Base-by-base conservation (phyloP, 2,329 filamentous ascomycete genomes). In the Aureobasidium sp. region DNA sequence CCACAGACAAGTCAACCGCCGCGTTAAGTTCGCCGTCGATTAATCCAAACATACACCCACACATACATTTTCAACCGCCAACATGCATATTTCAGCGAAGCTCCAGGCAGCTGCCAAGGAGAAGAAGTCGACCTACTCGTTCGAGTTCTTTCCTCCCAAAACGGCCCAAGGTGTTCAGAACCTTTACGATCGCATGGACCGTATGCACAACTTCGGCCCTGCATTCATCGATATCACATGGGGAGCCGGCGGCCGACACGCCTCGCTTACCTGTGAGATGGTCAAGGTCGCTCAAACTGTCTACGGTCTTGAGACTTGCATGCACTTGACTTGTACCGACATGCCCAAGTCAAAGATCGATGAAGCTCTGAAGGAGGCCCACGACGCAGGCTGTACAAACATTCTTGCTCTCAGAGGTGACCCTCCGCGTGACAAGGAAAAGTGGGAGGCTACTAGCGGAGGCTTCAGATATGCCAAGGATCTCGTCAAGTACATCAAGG, bases 131-230 rank as follows among this genome's bases (percentile, higher is more conserved):
- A 94, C 92, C 73, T 97, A 97, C 82, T 99, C 94, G 64, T 99
- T 99, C 80, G 94, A 99, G 77, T 99, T 96, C 82, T 99, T 99
- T 78, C 94, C 94, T 57, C 94, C 94, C 43, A 99, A 99, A 81
- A 99, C 94, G 8, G 89, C 90, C 12, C 90, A 94, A 78, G 94
- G 94, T 82, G 93, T 99, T 13, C 94, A 99, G 79, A 99, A 99
- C 76, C 87, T 99, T 63, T 99, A 99, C 82, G 94, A 99, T 70
- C 90, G 94, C 69, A 97, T 99, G 90, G 94, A 99, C 78, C 92
- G 92, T 77, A 99, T 99, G 94, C 92, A 96, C 77, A 85, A 88
- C 71, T 85, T 95, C 66, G 94, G 92, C 1, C 94, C 93, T 66
- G 88, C 92, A 71, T 99, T 99, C 80, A 92, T 99, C 74, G 94